These are phyloP conservation scores for Solanum sejunctum DNA, from an alignment of 257 asterid species.

Conservation along the genomic window DNA sequence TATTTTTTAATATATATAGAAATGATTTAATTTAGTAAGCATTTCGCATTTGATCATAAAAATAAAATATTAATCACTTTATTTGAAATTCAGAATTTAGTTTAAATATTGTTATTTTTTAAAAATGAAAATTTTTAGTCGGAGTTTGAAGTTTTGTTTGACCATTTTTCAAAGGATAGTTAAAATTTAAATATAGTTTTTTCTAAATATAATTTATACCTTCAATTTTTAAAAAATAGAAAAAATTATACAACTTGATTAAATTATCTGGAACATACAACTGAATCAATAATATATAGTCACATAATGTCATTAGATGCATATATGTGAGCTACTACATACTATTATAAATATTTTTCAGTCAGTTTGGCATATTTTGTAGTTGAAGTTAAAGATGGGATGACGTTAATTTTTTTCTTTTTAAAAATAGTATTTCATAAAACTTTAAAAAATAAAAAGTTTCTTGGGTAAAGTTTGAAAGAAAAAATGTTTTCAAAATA, in stretches of 20 bases:
- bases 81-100: neutral
- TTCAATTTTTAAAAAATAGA: no score
- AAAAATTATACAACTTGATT: neutral
- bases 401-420: neutral
- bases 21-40: neutral
- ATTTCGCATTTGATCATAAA: neutral
- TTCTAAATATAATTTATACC: no score
- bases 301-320: neutral
- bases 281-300: neutral
- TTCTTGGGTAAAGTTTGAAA: neutral
- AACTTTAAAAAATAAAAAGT: neutral
- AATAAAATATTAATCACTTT: neutral
- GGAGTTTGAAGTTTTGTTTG: neutral
- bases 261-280: fast-evolving
- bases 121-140: no score
- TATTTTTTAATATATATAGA: neutral
- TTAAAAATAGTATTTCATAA: neutral
- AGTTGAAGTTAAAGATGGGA: neutral
- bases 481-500: no score
- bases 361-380: neutral
- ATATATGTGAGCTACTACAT: neutral
- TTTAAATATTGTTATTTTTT: no score
- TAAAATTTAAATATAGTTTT: no score
- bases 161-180: neutral
- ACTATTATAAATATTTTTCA: neutral